Percentiles rank a stretch among this genome's conserved stretches.
Evolutionary conservation across 129 eudicot genomes (phyloP).

Genomic region (Chrysanthemum makinoi): DNA sequence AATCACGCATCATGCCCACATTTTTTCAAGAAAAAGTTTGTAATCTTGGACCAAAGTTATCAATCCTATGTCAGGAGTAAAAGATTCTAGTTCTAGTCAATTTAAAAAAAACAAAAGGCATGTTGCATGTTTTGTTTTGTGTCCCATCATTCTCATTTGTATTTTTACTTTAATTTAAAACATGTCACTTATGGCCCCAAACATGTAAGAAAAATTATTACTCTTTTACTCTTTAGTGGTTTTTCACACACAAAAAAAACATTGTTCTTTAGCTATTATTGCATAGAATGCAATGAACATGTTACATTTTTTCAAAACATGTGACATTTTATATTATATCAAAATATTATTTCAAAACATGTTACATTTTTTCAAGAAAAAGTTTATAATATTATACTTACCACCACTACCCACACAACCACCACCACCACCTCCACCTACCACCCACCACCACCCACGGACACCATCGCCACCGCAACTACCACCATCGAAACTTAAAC

Average conservation of each 20-base stretch:
- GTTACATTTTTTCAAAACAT: too few species aligned
- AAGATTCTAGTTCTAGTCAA: constrained; percentile 18
- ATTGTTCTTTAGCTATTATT: too few species aligned
- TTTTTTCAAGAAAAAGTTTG: background rate
- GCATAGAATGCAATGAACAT: too few species aligned
- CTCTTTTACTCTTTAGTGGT: background rate
- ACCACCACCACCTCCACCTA: too few species aligned
- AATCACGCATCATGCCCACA: constrained; percentile 6
- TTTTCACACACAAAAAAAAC: background rate
- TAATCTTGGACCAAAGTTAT: constrained; percentile 22
- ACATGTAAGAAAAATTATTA: background rate
- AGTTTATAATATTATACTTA: constrained; percentile 4
- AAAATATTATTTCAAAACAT: too few species aligned
- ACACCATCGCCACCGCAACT: too few species aligned
- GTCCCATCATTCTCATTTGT: constrained; percentile 22
- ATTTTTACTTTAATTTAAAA: constrained; percentile 12
- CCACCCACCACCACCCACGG: too few species aligned
- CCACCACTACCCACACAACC: too few species aligned
- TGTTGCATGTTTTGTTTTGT: constrained; percentile 26
- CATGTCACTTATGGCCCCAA: background rate
- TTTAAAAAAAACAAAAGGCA: constrained; percentile 24
- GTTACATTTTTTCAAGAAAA: background rate
- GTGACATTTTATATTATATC: too few species aligned
- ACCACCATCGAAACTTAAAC: too few species aligned
- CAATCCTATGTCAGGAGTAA: constrained; percentile 15